phyloP scores from a whole-genome alignment of 306 rosid species.

The Lupinus albus region DNA sequence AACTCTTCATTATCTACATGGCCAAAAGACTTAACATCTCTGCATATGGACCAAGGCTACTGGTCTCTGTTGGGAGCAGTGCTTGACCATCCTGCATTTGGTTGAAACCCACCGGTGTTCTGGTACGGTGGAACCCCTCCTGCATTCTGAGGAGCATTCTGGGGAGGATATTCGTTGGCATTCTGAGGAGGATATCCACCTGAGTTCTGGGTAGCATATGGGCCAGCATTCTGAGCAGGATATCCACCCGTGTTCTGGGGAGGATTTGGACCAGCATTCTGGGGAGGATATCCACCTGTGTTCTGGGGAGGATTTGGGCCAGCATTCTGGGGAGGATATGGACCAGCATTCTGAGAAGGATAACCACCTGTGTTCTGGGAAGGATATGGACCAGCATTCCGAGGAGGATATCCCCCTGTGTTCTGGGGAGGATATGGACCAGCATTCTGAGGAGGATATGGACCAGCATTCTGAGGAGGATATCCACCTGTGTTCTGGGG shows the following conservation, averaged over 20 bases:
- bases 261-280: neutral
- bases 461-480: constrained; percentile 36
- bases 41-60: constrained; percentile 20
- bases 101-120: constrained; percentile 47
- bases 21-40: constrained; percentile 43
- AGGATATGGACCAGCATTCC: too few relatives aligned
- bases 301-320: constrained; percentile 1
- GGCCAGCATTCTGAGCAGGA: neutral
- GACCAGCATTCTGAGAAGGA: too few relatives aligned
- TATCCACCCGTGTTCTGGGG: neutral
- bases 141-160: neutral
- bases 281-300: constrained; percentile 38
- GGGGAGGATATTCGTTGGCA: too few relatives aligned
- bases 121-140: constrained; percentile 50
- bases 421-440: too few relatives aligned
- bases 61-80: constrained; percentile 46
- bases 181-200: neutral
- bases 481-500: neutral
- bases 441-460: constrained; percentile 19
- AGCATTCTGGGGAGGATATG: too few relatives aligned
- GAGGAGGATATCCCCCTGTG: too few relatives aligned
- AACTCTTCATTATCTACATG: constrained; percentile 50
- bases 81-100: constrained; percentile 2
- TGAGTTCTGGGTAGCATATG: constrained; percentile 15
- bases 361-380: too few relatives aligned